Conservation (phyloP, 257 asterid genomes). For the Cordia subcordata region DNA sequence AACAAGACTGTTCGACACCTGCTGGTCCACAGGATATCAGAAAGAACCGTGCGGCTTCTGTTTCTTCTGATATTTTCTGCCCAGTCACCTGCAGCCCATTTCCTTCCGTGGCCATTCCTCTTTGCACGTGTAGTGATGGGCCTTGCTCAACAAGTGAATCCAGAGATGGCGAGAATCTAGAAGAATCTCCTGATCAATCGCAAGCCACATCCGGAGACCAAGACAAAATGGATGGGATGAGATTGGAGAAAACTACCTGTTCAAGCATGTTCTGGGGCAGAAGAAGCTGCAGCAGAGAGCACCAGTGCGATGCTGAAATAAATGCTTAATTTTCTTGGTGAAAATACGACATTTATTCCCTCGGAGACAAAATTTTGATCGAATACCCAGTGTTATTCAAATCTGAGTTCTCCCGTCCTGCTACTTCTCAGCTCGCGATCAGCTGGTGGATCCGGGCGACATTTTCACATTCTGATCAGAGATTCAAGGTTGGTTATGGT, state of each 20-base stretch:
- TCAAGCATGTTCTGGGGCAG: constrained; percentile 94
- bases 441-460: too few relatives aligned
- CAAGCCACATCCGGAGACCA: constrained; percentile 42
- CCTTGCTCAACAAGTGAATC: constrained; percentile 62
- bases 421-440: too few relatives aligned
- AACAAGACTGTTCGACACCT: constrained; percentile 49
- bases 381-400: too few relatives aligned
- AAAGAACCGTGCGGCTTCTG: constrained; percentile 69
- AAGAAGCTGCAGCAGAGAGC: constrained; percentile 93
- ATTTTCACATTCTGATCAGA: too few relatives aligned
- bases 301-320: constrained; percentile 92
- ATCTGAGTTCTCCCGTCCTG: too few relatives aligned
- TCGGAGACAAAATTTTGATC: background rate
- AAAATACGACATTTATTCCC: background rate
- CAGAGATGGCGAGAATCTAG: constrained; percentile 42
- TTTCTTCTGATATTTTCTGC: constrained; percentile 67
- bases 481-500: too few relatives aligned
- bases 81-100: constrained; percentile 93
- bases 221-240: constrained; percentile 53
- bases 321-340: constrained; percentile 41
- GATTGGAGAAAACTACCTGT: constrained; percentile 72
- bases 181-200: constrained; percentile 53
- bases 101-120: constrained; percentile 77
- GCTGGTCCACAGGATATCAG: constrained; percentile 50
- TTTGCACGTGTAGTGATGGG: constrained; percentile 84